Evolutionary conservation across 345 rosid species (phyloP), one percentile per base, ranked within the genome.

Genomic region (Gossypium stocksii): DNA sequence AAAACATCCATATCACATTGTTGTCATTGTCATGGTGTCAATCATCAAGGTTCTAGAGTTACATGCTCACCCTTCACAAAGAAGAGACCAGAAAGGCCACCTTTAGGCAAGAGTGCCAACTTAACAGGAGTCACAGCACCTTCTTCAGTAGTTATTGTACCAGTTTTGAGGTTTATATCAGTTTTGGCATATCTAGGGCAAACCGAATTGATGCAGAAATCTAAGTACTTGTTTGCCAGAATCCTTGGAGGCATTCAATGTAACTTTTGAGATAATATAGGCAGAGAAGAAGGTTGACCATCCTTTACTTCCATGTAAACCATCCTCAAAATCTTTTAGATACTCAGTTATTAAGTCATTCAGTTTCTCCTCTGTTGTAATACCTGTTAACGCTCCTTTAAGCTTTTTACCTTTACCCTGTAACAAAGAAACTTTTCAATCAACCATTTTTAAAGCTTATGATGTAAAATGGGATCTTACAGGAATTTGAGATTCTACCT

Each of bases 151-250:
- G 76, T 60, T 45, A 83, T 71, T 4, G 15, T 7, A 25, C 87
- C 90, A 6, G 73, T 75, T 59, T 79, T 77, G 70, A 48, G 63
- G 66, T 72, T 88, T 9, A 46, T 46, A 22, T 88, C 86, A 2
- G 87, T 85, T 41, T 82, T 86, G 11, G 82, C 88, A 62, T 7
- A 83, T 75, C 90, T 87, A 14, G 90, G 88, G 75, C 89, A 88
- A 20, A 83, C 85, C 23, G 81, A 34, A 46, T 83, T 86, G 82
- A 83, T 77, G 74, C 71, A 46, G 41, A 83, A 25, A 29, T 78
- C 23, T 1, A 82, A 74, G 51, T 82, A 54, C 57, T 75, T 81
- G 62, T 81, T 88, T 15, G 87, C 84, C 54, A 83, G 62, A 29
- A 86, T 73, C 77, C 86, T 78, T 23, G 86, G 83, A 69, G 48